phyloP scores from a whole-genome alignment of 768 basidiomycete genomes.

The Russula abietina region DNA sequence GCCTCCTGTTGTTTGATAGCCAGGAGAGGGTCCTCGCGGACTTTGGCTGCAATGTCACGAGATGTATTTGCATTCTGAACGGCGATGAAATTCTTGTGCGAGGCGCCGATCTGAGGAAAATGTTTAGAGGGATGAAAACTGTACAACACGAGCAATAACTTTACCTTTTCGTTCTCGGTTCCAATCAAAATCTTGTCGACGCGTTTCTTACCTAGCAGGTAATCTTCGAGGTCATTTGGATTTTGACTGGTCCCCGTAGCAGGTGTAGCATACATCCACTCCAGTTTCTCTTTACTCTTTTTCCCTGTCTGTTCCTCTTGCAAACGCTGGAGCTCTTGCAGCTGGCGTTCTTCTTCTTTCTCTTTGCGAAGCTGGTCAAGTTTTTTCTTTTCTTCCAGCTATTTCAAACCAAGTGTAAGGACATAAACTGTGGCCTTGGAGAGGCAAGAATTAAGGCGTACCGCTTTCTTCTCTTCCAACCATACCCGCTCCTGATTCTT shows the following conservation, averaged over 20 bases:
- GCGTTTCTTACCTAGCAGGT: constrained; percentile 93
- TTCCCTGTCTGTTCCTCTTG: constrained; percentile 95
- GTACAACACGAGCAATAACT: constrained; percentile 21
- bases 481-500: constrained; percentile 99
- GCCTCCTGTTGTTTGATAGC: constrained; percentile 98
- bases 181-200: constrained; percentile 93
- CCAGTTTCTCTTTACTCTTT: constrained; percentile 88
- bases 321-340: constrained; percentile 91
- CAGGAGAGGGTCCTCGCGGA: constrained; percentile 94
- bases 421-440: not conserved
- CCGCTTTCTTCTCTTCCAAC: constrained; percentile 96
- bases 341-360: constrained; percentile 93
- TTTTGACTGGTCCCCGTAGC: constrained; percentile 84
- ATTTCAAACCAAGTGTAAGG: constrained; percentile 13
- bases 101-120: constrained; percentile 59
- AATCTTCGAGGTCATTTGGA: constrained; percentile 90
- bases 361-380: constrained; percentile 95
- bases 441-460: constrained; percentile 36
- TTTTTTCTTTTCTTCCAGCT: constrained; percentile 99
- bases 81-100: constrained; percentile 91
- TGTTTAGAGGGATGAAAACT: constrained; percentile 20
- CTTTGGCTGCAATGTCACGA: constrained; percentile 86
- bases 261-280: constrained; percentile 99
- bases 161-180: constrained; percentile 85
- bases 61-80: constrained; percentile 88